Evolutionary conservation across 2,329 filamentous ascomycete genomes (phyloP), one percentile per base, ranked within the genome.

Genomic region (Emmonsiellopsis sp.): DNA sequence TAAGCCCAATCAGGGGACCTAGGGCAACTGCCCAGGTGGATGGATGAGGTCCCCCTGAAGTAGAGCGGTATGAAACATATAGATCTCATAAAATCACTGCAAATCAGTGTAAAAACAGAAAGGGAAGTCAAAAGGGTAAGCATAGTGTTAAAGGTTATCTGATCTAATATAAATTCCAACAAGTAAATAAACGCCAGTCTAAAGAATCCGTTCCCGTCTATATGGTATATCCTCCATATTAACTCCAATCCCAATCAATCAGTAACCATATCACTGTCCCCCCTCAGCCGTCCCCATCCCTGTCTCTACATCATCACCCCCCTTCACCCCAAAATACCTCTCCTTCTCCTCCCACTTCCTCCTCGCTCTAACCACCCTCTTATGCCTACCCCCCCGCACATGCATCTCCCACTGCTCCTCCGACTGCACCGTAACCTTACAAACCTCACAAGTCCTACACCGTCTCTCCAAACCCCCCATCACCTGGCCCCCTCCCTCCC

Each of bases 391-490:
- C 54, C 81, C 81, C 50, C 73, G 73, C 9, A 80, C 63, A 65
- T 85, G 83, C 37, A 74, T 64, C 16, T 70, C 65, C 81, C 82
- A 85, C 41, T 46, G 37, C 38, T 51, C 51, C 41, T 54, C 49
- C 16, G 46, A 53, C 37, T 79, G 75, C 54, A 79, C 72, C 1
- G 76, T 78, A 48, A 76, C 79, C 13, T 74, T 73, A 64, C 93
- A 98, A 0, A 83, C 59, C 2, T 89, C 83, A 63, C 93, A 98
- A 15, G 63, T 64, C 34, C 66, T 65, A 38, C 77, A 79, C 59
- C 10, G 20, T 37, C 26, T 38, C 26, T 20, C 26, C 46, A 38
- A 13, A 15, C 34, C 46, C 38, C 32, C 38, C 20, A 26, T 26
- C 20, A 26, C 31, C 8, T 32, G 30, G 0, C 13, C 31, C 7